phyloP scores from a whole-genome alignment of 371 early-diverging fungal species.

The Lichtheimia hyalospora region DNA sequence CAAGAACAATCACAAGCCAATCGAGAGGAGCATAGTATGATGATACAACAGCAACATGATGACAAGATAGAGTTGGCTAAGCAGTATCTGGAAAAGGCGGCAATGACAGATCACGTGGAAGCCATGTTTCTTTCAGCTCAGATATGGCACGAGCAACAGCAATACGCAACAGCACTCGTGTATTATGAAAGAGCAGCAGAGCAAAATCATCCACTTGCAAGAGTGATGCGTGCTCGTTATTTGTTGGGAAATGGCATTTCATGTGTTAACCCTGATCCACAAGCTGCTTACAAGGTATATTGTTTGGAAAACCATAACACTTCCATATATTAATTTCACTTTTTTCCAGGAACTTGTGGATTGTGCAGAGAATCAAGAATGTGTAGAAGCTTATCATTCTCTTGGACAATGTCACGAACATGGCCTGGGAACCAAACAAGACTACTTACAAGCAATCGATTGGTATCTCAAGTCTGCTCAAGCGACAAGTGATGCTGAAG shows the following conservation, averaged over 20 bases:
- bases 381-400: constrained; percentile 38
- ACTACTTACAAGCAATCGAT: constrained; percentile 45
- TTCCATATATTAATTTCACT: background rate
- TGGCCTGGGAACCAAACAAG: constrained; percentile 41
- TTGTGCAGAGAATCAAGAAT: constrained; percentile 37
- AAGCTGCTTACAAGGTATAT: constrained; percentile 37
- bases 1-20: constrained; percentile 4
- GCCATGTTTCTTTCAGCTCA: constrained; percentile 44
- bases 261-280: constrained; percentile 34
- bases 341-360: constrained; percentile 34
- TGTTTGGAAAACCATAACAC: background rate
- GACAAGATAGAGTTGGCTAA: constrained; percentile 39
- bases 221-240: constrained; percentile 47
- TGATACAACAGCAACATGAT: constrained; percentile 16
- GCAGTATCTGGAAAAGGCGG: constrained; percentile 41
- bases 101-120: constrained; percentile 33
- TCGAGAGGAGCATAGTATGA: background rate
- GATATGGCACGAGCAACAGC: constrained; percentile 46
- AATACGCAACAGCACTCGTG: constrained; percentile 46
- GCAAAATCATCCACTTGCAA: constrained; percentile 34
- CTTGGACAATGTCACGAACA: constrained; percentile 47
- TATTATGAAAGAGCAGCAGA: constrained; percentile 41
- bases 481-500: constrained; percentile 37
- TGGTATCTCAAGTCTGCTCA: constrained; percentile 41
- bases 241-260: constrained; percentile 33